Evolutionary conservation across 2,329 filamentous ascomycete species (phyloP).

Genomic region (Pestalotiopsis sp.): DNA sequence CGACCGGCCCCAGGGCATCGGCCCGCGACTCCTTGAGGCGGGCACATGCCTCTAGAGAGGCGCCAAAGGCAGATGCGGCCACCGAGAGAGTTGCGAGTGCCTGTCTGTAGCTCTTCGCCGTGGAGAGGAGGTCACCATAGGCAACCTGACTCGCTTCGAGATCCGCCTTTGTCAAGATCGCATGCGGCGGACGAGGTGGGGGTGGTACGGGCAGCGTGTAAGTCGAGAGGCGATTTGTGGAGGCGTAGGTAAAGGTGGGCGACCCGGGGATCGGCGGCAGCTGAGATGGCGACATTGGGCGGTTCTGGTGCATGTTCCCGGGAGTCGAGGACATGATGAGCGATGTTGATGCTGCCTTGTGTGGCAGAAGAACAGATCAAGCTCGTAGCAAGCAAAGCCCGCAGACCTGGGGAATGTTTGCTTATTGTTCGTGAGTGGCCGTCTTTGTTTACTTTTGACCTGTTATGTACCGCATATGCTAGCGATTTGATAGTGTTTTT

Average conservation of each 20-base stretch:
- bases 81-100: conserved; percentile 64
- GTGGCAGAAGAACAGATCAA: not conserved
- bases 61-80: conserved; percentile 65
- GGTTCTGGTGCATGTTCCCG: not conserved
- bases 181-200: conserved; percentile 57
- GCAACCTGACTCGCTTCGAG: conserved; percentile 64
- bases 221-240: conserved; percentile 60
- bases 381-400: not conserved
- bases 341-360: not conserved
- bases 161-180: conserved; percentile 65
- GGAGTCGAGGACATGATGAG: conserved; percentile 8
- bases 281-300: conserved; percentile 53
- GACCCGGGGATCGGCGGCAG: conserved; percentile 64
- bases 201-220: conserved; percentile 65
- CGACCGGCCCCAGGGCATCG: conserved; percentile 50
- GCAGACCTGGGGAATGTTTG: not conserved
- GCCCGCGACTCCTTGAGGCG: conserved; percentile 68
- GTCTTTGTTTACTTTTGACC: conserved; percentile 12
- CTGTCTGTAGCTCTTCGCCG: conserved; percentile 65
- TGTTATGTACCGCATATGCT: not conserved
- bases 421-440: conserved; percentile 1
- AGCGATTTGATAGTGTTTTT: not conserved
- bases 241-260: conserved; percentile 66
- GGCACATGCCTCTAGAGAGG: conserved; percentile 69
- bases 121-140: conserved; percentile 63